Conservation (phyloP, 805 yeast species). For the Wickerhamomyces ciferrii region DNA sequence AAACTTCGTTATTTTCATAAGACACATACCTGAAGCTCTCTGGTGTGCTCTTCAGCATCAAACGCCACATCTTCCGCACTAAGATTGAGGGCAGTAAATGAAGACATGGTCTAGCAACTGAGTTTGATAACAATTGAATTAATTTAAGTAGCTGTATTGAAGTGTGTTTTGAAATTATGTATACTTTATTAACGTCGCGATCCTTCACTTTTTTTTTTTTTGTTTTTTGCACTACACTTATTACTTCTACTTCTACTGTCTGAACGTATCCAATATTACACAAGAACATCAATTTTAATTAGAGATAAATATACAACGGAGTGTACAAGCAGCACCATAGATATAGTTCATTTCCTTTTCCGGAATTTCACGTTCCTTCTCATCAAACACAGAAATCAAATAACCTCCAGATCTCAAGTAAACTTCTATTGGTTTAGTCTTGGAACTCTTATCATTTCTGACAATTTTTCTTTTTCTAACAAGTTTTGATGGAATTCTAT, state of each 20-base stretch:
- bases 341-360: slow-evolving; percentile 38
- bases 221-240: too few species aligned
- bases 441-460: slow-evolving; percentile 6
- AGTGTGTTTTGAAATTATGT: too few species aligned
- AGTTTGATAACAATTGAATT: too few species aligned
- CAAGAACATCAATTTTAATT: slow-evolving; percentile 5
- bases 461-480: slow-evolving; percentile 30
- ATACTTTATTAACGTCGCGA: too few species aligned
- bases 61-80: slow-evolving; percentile 62
- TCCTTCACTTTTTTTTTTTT: too few species aligned
- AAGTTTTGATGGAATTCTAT: slow-evolving; percentile 35
- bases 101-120: neutral
- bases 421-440: slow-evolving; percentile 30
- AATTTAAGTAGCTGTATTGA: too few species aligned
- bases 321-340: slow-evolving; percentile 38
- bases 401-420: slow-evolving; percentile 49
- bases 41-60: slow-evolving; percentile 83
- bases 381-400: slow-evolving; percentile 40
- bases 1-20: neutral
- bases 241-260: too few species aligned
- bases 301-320: slow-evolving; percentile 39
- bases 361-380: slow-evolving; percentile 23
- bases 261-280: too few species aligned
- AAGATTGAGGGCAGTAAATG: slow-evolving; percentile 76
- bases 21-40: slow-evolving; percentile 67